Evolutionary conservation across 208 protist species (phyloP), one percentile per base, ranked within the genome.

Genomic region (Trypanosoma lewisi): DNA sequence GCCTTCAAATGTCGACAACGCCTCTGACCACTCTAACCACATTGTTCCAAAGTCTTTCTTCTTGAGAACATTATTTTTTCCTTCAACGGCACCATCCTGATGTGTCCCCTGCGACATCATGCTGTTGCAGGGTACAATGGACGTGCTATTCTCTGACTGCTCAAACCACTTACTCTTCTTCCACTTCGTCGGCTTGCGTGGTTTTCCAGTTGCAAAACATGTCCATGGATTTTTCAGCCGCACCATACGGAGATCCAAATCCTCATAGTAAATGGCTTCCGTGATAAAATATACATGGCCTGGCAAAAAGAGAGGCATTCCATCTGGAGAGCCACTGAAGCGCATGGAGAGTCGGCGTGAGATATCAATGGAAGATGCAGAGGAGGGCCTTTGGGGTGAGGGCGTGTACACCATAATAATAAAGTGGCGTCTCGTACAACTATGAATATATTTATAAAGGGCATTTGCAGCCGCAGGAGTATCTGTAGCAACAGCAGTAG

Each of bases 211-310:
- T 0, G 68, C 60, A 53, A 75, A 53, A 67, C 76, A 80, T 50
- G 66, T 78, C 80, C 83, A 87, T 51, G 77, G 80, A 68, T 90
- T 87, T 49, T 73, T 73, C 27, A 87, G 57, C 17, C 67, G 74
- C 30, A 82, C 80, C 68, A 90, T 70, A 54, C 76, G 69, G 14
- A 90, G 54, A 42, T 81, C 71, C 33, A 84, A 57, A 34, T 78
- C 75, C 44, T 74, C 47, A 53, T 63, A 87, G 48, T 56, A 67
- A 2, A 54, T 4, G 3, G 42, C 19, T 23, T 59, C 51, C 1
- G 52, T 56, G 42, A 67, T 59, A 33, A 59, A 49, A 27, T 67
- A 67, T 2, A 54, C 61, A 31, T 54, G 49, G 17, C 61, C 61
- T 25, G 52, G 52, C 17, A 59, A 39, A 42, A 67, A 51, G 5